Evolutionary conservation across 768 basidiomycete species (phyloP), one percentile per base, ranked within the genome.

Genomic region (Mycena rebaudengoi): DNA sequence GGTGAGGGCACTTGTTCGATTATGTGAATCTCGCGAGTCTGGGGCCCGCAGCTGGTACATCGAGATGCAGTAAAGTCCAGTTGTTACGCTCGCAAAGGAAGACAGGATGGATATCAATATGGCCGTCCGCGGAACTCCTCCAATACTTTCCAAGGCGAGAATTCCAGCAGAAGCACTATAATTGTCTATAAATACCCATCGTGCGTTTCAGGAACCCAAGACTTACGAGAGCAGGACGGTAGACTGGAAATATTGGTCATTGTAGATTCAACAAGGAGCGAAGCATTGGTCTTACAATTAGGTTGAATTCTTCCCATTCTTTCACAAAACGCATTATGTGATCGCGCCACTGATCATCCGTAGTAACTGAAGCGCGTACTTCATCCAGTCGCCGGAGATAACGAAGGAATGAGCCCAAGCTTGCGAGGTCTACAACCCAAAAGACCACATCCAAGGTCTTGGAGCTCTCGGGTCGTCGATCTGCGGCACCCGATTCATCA

Each of bases 251-350:
- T n/a, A n/a, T n/a, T n/a, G n/a, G n/a, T n/a, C n/a, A 29, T 10
- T 11, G 45, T 16, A 12, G 33, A 20, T 1, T 12, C 5, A 55
- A 10, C 3, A n/a, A 23, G 25, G 18, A 13, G 35, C 35, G 35
- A 37, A 10, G 35, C 10, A 37, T 11, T 18, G 26, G 29, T 41
- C 59, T 44, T 32, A 60, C 59, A 29, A 60, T 60, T 5, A 60
- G 49, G 23, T 60, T 60, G 32, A 60, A 60, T 5, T 52, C 59
- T 25, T 60, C 59, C 59, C 59, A 60, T 32, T 60, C 59, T 35
- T 51, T 60, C 20, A 60, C 49, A 39, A 60, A 21, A 43, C 59
- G 48, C 29, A 32, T 21, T 7, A 60, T 60, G 26, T 60, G 59
- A 49, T 52, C 49, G 3, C 49, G 49, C 59, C 59, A 60, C 39